Conservation (phyloP, 2,329 filamentous ascomycete species). For the Meredithiella fracta region DNA sequence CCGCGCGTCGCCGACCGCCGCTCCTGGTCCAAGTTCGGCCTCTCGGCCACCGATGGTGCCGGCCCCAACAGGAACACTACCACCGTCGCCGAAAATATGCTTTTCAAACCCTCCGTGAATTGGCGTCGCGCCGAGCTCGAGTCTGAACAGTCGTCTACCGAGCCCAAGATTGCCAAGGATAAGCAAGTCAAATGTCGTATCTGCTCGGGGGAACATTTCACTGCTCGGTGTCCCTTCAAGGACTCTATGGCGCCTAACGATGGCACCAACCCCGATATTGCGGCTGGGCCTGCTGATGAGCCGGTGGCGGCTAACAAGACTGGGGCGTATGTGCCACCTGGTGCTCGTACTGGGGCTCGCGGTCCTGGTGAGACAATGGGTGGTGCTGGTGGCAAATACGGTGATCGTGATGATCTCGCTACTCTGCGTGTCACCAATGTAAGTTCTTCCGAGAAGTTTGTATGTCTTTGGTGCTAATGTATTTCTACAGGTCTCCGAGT, state of each 20-base stretch:
- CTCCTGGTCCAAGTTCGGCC: slow-evolving; percentile 82
- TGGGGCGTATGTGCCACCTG: slow-evolving; percentile 85
- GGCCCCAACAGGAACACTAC: slow-evolving; percentile 84
- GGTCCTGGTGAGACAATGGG: slow-evolving; percentile 61
- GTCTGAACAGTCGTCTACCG: slow-evolving; percentile 54
- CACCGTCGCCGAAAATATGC: slow-evolving; percentile 91
- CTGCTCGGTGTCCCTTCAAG: slow-evolving; percentile 97
- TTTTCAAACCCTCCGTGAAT: slow-evolving; percentile 83
- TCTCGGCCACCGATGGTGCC: slow-evolving; percentile 65
- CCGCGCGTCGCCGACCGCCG: slow-evolving; percentile 91
- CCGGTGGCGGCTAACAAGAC: slow-evolving; percentile 46
- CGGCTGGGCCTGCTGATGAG: slow-evolving; percentile 39
- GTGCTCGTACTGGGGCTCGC: slow-evolving; percentile 56
- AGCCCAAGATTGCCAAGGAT: slow-evolving; percentile 67
- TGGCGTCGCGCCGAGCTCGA: slow-evolving; percentile 85
- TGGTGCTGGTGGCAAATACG: slow-evolving; percentile 51
- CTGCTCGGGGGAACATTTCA: slow-evolving; percentile 98
- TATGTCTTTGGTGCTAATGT: slow-evolving; percentile 3
- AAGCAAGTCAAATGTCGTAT: slow-evolving; percentile 99
- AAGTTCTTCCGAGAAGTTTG: slow-evolving; percentile 26
- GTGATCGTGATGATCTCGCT: slow-evolving; percentile 87
- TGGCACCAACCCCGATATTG: slow-evolving; percentile 37
- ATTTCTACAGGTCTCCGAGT: slow-evolving; percentile 61
- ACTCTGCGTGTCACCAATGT: slow-evolving; percentile 97
- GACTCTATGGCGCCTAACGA: slow-evolving; percentile 91